These are phyloP conservation scores for Ceriops tagal DNA, from an alignment of 345 rosid genomes.

Conservation along the genomic window DNA sequence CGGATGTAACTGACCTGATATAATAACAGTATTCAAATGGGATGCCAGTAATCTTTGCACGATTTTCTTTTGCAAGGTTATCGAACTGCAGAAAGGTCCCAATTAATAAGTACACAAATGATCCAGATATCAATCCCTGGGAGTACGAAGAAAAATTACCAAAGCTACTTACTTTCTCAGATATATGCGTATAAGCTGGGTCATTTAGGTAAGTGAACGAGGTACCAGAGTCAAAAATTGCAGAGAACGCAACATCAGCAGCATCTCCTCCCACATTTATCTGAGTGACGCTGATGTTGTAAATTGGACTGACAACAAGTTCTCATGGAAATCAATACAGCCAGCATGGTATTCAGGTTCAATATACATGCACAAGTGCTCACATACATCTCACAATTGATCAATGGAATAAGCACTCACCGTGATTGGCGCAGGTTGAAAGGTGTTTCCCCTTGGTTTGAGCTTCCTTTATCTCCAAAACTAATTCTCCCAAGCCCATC, in stretches of 20 bases:
- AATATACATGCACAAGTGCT: background rate
- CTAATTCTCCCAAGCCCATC: constrained; percentile 82
- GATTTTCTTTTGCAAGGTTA: constrained; percentile 43
- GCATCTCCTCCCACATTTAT: constrained; percentile 54
- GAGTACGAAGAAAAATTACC: constrained; percentile 4
- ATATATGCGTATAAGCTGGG: constrained; percentile 58
- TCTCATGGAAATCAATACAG: constrained; percentile 13
- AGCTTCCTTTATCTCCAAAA: constrained; percentile 86
- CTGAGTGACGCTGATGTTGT: constrained; percentile 69
- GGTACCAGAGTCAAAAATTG: constrained; percentile 93
- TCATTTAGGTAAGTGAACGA: constrained; percentile 84
- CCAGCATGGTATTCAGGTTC: background rate
- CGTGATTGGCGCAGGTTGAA: constrained; percentile 53
- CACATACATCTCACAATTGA: background rate
- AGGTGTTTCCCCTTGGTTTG: constrained; percentile 80
- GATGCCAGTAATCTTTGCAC: constrained; percentile 31
- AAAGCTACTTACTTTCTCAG: constrained; percentile 58
- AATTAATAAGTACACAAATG: constrained; percentile 5
- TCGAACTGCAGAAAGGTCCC: constrained; percentile 57
- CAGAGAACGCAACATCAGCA: constrained; percentile 48
- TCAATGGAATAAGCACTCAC: constrained; percentile 40
- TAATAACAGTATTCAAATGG: constrained; percentile 87
- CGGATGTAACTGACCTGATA: constrained; percentile 43
- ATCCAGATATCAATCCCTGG: background rate
- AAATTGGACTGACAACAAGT: constrained; percentile 58